Evolutionary conservation across 2,329 filamentous ascomycete genomes (phyloP), one percentile per base, ranked within the genome.

Genomic region (Exophiala dermatitidis): DNA sequence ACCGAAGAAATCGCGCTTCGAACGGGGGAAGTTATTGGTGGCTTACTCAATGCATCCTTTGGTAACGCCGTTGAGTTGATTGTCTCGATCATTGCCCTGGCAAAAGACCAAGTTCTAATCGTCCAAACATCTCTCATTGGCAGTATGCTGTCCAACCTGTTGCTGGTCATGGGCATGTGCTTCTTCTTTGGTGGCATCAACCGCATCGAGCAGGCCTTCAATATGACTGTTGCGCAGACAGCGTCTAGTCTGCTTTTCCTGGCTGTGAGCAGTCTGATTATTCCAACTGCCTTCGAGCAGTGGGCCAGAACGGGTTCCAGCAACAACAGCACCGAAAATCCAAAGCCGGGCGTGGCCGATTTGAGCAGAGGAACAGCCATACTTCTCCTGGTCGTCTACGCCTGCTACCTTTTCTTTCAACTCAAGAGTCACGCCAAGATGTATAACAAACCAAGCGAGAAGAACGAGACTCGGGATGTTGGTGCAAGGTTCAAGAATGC

Each of bases 91-190:
- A 86, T 95, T 62, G 90, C 90, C 1, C 72, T 96, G 44, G 72
- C 79, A 30, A 79, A 94, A 55, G 68, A 78, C 48, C 81, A 95
- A 69, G 81, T 94, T 28, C 74, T 85, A 33, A 94, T 97, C 56
- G 90, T 96, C 4, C 89, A 96, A 69, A 95, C 90, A 0, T 96
- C 90, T 0, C 76, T 97, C 30, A 88, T 96, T 58, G 90, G 90
- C 52, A 90, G 85, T 69, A 95, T 96, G 68, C 75, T 96, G 26
- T 95, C 90, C 40, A 96, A 96, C 67, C 71, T 97, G 54, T 79
- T 95, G 2, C 80, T 95, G 9, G 88, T 95, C 48, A 75, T 95
- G 75, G 90, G 89, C 52, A 94, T 90, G 82, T 93, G 85, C 67
- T 96, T 94, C 76, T 93, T 95, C 74, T 85, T 88, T 56, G 90